Percentiles rank a stretch among this genome's conserved stretches.
These are phyloP conservation scores for Closterium sp. DNA, from an alignment of 139 green algal species.

Conservation along the genomic window DNA sequence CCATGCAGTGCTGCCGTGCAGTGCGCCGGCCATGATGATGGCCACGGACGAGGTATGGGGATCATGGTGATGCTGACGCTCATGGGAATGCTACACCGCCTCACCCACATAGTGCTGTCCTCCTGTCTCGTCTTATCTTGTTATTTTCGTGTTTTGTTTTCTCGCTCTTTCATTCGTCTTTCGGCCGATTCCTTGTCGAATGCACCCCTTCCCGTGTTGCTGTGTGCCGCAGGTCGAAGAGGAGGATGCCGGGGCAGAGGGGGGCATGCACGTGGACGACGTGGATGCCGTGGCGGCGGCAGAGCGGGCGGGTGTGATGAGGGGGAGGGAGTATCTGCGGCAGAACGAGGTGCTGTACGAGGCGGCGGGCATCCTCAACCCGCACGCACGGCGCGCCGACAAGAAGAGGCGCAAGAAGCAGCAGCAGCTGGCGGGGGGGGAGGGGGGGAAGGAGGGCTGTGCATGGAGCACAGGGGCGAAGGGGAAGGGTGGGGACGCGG, in stretches of 20 bases:
- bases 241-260: not conserved
- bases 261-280: not conserved
- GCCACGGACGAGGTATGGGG: not conserved
- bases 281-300: not conserved
- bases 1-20: not conserved
- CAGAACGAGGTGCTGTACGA: constrained; percentile 45
- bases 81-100: no score
- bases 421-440: not conserved
- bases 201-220: no score
- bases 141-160: no score
- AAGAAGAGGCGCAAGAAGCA: constrained; percentile 49
- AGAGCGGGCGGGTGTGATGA: not conserved
- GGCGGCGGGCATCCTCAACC: constrained; percentile 46
- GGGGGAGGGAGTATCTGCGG: constrained; percentile 23
- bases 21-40: not conserved
- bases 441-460: not conserved
- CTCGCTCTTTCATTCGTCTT: no score
- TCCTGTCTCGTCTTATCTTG: no score
- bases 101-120: not conserved
- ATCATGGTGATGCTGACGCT: not conserved
- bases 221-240: not conserved
- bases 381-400: constrained; percentile 37
- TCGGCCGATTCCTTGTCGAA: no score
- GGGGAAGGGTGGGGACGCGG: not conserved
- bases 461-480: not conserved